Evolutionary conservation across 2,329 filamentous ascomycete species (phyloP).

Genomic region (Monilinia fructicola): DNA sequence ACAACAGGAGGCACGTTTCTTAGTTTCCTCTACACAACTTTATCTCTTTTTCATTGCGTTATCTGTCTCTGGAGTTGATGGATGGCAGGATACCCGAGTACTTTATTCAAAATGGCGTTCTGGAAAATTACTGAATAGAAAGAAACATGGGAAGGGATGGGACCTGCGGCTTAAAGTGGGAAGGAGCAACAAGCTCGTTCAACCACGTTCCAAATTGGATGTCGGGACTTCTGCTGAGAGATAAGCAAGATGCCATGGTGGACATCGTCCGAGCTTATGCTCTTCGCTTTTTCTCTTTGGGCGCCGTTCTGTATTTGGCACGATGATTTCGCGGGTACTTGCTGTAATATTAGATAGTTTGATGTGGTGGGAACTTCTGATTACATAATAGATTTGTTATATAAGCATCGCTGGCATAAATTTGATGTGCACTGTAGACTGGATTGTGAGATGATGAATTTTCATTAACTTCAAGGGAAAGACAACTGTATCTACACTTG

Average conservation of each 20-base stretch:
- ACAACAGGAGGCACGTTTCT: too few species aligned
- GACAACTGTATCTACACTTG: not conserved
- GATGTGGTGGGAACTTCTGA: not conserved
- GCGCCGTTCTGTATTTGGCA: not conserved
- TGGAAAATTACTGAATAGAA: too few species aligned
- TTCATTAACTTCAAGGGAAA: not conserved
- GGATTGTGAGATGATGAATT: not conserved
- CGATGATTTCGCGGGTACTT: not conserved
- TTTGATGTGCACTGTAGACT: too few species aligned
- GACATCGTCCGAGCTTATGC: not conserved
- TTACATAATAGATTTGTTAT: not conserved
- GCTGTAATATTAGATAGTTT: not conserved
- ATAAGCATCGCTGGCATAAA: not conserved
- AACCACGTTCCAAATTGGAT: not conserved
- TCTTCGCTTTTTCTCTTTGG: not conserved
- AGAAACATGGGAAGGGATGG: not conserved
- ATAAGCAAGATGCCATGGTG: not conserved
- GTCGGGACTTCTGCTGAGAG: constrained; percentile 1
- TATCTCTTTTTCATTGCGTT: too few species aligned
- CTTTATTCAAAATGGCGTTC: not conserved
- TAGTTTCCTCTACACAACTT: too few species aligned
- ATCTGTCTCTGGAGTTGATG: too few species aligned
- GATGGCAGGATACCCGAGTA: too few species aligned
- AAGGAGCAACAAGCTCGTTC: not conserved
- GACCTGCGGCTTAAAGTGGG: not conserved